A percentile compares a stretch with the other conserved stretches of the same genome.
These are phyloP conservation scores for Lasiodiplodia sp. DNA, from an alignment of 2,329 filamentous ascomycete species.

Conservation along the genomic window DNA sequence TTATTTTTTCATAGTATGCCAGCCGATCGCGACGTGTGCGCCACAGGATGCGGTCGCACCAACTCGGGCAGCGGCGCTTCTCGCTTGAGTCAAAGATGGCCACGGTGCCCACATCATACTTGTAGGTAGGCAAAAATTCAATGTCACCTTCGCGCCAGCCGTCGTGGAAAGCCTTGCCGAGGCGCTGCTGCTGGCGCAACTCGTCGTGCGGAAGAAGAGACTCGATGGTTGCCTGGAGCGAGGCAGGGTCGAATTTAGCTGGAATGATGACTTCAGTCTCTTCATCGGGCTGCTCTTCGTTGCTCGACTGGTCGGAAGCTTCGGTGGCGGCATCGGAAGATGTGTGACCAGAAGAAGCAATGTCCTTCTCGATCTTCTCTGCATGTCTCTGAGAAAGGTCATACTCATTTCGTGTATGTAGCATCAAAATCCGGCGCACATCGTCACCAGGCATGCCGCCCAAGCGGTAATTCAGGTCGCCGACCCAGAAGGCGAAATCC, in stretches of 20 bases:
- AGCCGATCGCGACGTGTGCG: slow-evolving; percentile 76
- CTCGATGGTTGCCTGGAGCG: slow-evolving; percentile 84
- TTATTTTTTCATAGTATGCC: slow-evolving; percentile 67
- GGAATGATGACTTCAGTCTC: slow-evolving; percentile 49
- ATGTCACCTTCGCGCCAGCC: slow-evolving; percentile 92
- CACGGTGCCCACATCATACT: slow-evolving; percentile 95
- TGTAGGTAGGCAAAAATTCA: slow-evolving; percentile 91
- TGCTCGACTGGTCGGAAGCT: slow-evolving; percentile 7
- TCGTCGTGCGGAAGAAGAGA: slow-evolving; percentile 92
- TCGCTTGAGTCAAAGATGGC: slow-evolving; percentile 94
- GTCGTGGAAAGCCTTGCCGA: slow-evolving; percentile 83
- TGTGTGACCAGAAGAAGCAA: slow-evolving; percentile 19
- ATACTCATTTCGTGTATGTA: slow-evolving; percentile 84
- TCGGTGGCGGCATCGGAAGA: slow-evolving; percentile 3
- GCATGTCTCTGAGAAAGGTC: slow-evolving; percentile 46
- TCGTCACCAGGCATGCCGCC: slow-evolving; percentile 89
- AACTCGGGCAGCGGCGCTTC: slow-evolving; percentile 90
- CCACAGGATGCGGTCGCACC: slow-evolving; percentile 95
- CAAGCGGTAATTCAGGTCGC: slow-evolving; percentile 92
- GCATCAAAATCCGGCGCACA: slow-evolving; percentile 80
- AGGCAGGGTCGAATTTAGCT: slow-evolving; percentile 75
- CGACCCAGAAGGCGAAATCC: slow-evolving; percentile 95
- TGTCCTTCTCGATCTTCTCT: slow-evolving; percentile 38
- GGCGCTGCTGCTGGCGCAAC: slow-evolving; percentile 74
- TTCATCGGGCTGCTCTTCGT: slow-evolving; percentile 32